These are phyloP conservation scores for Termitomyces sp. DNA, from an alignment of 768 basidiomycete species.

Conservation along the genomic window DNA sequence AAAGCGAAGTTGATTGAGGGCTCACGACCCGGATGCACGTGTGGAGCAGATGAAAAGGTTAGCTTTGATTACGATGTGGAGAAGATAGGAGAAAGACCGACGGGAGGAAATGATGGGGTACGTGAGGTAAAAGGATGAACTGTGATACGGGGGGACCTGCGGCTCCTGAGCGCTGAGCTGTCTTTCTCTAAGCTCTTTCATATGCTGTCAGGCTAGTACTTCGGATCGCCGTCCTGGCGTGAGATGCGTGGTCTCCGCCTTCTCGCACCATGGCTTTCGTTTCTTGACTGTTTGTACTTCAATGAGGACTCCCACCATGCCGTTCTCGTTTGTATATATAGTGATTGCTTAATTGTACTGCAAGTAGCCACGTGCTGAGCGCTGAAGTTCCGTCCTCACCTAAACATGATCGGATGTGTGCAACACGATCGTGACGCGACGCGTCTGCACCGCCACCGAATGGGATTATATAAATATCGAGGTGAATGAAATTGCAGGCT, in stretches of 20 bases:
- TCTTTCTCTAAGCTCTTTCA: too few species aligned
- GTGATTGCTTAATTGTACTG: neutral
- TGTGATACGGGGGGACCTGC: neutral
- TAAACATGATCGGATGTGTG: too few species aligned
- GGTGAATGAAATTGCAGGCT: too few species aligned
- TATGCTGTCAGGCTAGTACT: too few species aligned
- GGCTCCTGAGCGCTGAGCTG: neutral
- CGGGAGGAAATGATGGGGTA: neutral
- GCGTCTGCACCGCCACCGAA: neutral
- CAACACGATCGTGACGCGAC: neutral
- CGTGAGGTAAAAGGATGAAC: neutral
- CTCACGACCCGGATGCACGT: neutral
- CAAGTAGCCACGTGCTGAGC: neutral
- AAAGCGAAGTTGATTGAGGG: slow-evolving; percentile 6
- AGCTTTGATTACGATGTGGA: neutral
- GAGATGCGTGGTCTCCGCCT: neutral
- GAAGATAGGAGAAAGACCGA: neutral
- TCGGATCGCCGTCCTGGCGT: too few species aligned
- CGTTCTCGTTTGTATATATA: neutral
- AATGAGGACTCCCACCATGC: too few species aligned
- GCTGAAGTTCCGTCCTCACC: too few species aligned
- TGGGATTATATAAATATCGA: neutral
- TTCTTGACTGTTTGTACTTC: neutral
- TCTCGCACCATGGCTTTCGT: neutral
- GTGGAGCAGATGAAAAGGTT: neutral